phyloP scores from a whole-genome alignment of 352 stramenopile genomes.

The Elongisporangium undulatum region DNA sequence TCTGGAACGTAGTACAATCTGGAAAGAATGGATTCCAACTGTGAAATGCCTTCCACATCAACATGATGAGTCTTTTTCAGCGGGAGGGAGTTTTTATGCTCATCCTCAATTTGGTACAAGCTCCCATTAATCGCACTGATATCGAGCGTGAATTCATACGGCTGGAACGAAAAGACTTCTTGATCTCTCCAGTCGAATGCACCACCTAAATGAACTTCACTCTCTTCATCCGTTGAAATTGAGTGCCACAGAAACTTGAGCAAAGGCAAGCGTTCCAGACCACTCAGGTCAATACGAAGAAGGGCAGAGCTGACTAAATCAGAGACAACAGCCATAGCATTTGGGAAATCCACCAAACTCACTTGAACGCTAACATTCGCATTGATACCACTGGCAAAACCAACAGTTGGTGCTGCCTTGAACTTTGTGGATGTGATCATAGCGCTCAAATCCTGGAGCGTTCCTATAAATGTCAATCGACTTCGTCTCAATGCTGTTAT shows the following conservation, averaged over 20 bases:
- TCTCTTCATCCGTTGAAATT: background rate
- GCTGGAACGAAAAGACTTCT: background rate
- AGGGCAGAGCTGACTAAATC: background rate
- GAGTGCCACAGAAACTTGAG: background rate
- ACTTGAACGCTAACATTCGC: background rate
- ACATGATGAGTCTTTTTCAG: background rate
- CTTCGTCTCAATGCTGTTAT: background rate
- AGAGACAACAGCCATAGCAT: background rate
- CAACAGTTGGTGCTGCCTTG: background rate
- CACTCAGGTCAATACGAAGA: background rate
- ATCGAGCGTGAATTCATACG: background rate
- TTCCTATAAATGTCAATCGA: background rate
- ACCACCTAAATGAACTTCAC: conserved; percentile 4
- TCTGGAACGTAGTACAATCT: conserved; percentile 9
- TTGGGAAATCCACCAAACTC: background rate
- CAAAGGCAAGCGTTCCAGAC: background rate
- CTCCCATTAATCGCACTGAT: background rate
- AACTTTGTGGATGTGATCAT: background rate
- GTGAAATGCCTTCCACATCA: background rate
- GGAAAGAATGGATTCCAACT: background rate
- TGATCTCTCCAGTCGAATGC: background rate
- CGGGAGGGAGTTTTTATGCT: background rate
- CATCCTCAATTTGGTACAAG: background rate
- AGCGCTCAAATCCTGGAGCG: background rate
- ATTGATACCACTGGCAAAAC: background rate